Conservation (phyloP, 441 rosid species). For the Erodium moschatum region DNA sequence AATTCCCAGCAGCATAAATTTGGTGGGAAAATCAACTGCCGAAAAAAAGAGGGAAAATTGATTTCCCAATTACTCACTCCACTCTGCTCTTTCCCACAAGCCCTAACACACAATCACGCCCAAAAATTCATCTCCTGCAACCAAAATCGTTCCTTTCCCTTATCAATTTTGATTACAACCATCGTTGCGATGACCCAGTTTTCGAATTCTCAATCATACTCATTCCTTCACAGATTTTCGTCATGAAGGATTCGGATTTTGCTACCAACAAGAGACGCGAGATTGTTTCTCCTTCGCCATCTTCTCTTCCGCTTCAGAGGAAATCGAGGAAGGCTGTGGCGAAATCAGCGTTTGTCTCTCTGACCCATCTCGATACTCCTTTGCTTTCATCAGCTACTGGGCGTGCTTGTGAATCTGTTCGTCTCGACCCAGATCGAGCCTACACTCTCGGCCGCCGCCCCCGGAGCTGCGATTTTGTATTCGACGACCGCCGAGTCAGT, state of each 20-base stretch:
- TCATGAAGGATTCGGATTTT: constrained; percentile 21
- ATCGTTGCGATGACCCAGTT: not conserved
- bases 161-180: not conserved
- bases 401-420: constrained; percentile 32
- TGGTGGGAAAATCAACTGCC: not conserved
- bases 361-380: constrained; percentile 42
- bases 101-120: constrained; percentile 6
- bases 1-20: not conserved
- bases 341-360: constrained; percentile 35
- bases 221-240: not conserved
- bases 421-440: constrained; percentile 43
- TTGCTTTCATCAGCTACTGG: constrained; percentile 42
- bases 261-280: constrained; percentile 11
- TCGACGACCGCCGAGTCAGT: constrained; percentile 47
- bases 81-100: not conserved
- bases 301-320: constrained; percentile 18
- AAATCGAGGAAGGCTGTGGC: constrained; percentile 25
- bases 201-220: not conserved
- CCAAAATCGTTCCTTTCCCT: not conserved
- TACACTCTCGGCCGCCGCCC: constrained; percentile 57
- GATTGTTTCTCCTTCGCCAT: not conserved
- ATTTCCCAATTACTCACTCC: not conserved
- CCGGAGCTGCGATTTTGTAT: constrained; percentile 37
- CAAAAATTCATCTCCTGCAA: not conserved
- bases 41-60: constrained; percentile 3